Conservation (phyloP, 441 rosid species). For the Mallotus japonicus region DNA sequence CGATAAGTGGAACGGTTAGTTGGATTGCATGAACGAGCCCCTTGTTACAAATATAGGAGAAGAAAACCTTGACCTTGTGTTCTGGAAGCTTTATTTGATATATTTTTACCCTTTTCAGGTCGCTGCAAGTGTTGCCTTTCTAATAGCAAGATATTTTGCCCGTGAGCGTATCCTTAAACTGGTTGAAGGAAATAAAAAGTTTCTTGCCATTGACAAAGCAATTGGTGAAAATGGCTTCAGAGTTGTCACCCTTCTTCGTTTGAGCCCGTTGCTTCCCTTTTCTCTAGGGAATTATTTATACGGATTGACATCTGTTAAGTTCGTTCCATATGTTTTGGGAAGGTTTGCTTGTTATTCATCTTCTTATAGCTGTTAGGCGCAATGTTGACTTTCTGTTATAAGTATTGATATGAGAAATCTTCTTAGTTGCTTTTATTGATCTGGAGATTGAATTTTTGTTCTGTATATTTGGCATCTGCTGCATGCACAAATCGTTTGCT, state of each 20-base stretch:
- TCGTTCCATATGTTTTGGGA: constrained; percentile 85
- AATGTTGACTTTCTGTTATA: constrained; percentile 4
- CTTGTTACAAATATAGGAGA: constrained; percentile 3
- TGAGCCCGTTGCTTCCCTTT: constrained; percentile 97
- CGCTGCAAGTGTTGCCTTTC: constrained; percentile 90
- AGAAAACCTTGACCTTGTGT: constrained; percentile 8
- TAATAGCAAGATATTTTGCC: constrained; percentile 96
- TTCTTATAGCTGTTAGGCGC: background rate
- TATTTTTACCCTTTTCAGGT: constrained; percentile 46
- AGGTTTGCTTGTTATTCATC: constrained; percentile 50
- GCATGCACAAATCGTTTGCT: background rate
- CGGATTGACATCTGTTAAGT: constrained; percentile 93
- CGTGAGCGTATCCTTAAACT: constrained; percentile 90
- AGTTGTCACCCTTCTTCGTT: constrained; percentile 91
- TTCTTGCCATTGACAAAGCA: constrained; percentile 96
- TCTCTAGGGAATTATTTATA: constrained; percentile 92
- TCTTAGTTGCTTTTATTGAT: background rate
- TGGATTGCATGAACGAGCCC: background rate
- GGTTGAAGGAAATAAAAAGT: constrained; percentile 93
- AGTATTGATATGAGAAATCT: background rate
- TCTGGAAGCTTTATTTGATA: constrained; percentile 23
- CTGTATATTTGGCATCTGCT: background rate
- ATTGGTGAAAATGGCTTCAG: constrained; percentile 94
- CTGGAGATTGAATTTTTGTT: background rate
- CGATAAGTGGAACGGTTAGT: constrained; percentile 98